Base-by-base conservation (phyloP, 805 yeast genomes). In the Debaryomyces hansenii region DNA sequence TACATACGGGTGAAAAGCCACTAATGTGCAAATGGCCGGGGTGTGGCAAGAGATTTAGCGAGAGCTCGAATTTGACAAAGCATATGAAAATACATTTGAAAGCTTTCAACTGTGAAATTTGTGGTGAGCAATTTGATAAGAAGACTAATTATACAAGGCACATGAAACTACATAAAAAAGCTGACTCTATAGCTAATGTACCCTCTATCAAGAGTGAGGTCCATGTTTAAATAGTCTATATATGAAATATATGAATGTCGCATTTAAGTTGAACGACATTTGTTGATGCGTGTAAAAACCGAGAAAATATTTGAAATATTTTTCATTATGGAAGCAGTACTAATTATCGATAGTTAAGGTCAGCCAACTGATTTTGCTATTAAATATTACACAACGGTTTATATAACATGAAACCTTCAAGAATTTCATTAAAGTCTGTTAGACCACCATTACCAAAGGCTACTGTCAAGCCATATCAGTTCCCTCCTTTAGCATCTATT, bases 1-100 rank as follows among this genome's bases (percentile, higher is more conserved):
- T 84, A 2, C 99, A 92, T 64, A 87, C 96, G 0, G 97, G 97
- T 1, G 92, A 86, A 49, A 89, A 86, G 63, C 97, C 97, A 2
- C 70, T 92, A 53, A 70, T 66, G 29, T 92, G 98, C 65, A 84
- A 83, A 51, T 79, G 79, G 66, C 89, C 88, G 0, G 85, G 87
- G 1, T 92, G 99, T 63, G 84, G 82, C 14, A 90, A 88, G 63
- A 66, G 88, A 44, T 92, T 92, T 60, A 85, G 92, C 49, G 98
- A 94, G 64, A 83, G 92, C 40, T 85, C 96, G 14, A 94, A 92
- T 63, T 71, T 92, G 55, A 84, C 87, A 16, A 92, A 92, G 58
- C 99, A 92, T 63, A 78, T 89, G 83, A 85, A 79, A 59, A 85
- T 83, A 1, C 99, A 92, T 63, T 67, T 70, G 36, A 77, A 83